Evolutionary conservation across 2,329 filamentous ascomycete genomes (phyloP).

Genomic region (Xylariaceae sp.): DNA sequence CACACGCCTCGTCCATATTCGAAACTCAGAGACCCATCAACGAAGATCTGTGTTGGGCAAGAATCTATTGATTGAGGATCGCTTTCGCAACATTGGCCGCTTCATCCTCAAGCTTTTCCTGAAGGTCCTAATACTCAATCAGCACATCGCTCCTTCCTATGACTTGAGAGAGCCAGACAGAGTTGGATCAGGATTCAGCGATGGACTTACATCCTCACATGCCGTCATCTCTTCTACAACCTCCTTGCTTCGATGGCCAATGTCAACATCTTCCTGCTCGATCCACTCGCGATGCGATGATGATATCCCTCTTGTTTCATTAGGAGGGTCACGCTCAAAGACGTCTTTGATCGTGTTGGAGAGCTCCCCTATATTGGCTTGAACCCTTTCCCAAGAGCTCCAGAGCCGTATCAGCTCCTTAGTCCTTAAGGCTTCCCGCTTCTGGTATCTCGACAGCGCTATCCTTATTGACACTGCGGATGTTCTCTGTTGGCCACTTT

Average conservation of each 20-base stretch:
- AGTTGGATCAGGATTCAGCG: conserved; percentile 9
- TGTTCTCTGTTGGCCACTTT: conserved; percentile 25
- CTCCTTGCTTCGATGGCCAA: conserved; percentile 34
- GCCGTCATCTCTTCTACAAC: conserved; percentile 38
- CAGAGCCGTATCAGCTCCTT: conserved; percentile 34
- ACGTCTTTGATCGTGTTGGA: conserved; percentile 10
- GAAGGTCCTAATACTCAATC: conserved; percentile 40
- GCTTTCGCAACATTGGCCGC: conserved; percentile 35
- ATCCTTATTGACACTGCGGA: conserved; percentile 17
- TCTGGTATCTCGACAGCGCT: conserved; percentile 26
- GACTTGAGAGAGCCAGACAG: conserved; percentile 30
- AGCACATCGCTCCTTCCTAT: conserved; percentile 35
- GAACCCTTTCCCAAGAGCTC: conserved; percentile 33
- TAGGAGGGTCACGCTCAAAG: conserved; percentile 8
- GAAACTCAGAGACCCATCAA: conserved; percentile 1
- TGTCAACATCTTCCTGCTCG: conserved; percentile 29
- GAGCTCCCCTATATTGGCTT: conserved; percentile 35
- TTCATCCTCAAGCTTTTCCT: conserved; percentile 38
- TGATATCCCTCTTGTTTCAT: conserved; percentile 30
- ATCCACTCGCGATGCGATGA: conserved; percentile 25
- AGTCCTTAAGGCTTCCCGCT: conserved; percentile 18
- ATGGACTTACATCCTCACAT: conserved; percentile 40
- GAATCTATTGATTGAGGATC: conserved; percentile 28
- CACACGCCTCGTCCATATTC: conserved; percentile 18
- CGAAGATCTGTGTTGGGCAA: conserved; percentile 11